Base-by-base conservation (phyloP, 148 eudicot species). In the Chenopodium suecicum region DNA sequence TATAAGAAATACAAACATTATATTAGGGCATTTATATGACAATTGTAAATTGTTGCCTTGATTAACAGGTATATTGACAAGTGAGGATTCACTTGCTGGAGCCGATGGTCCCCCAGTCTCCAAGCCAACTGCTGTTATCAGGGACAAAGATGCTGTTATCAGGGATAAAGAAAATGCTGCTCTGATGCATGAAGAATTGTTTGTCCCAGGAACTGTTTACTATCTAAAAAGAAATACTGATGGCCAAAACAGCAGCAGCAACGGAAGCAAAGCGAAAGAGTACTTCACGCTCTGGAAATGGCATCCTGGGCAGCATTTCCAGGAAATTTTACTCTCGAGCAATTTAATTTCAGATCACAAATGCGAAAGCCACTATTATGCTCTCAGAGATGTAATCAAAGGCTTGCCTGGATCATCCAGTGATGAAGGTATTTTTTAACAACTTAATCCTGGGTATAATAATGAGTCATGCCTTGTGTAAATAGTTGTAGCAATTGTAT, bases 311-410 rank as follows among this genome's bases (percentile, higher is more conserved):
- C 89, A 94, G 50, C 98, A 94, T 86, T 92, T 92, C 82, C 90
- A 89, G 80, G 85, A 89, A 84, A 90, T 94, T 81, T 60, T 88
- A 69, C 90, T 94, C 29, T 91, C 98, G 1, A 84, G 85, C 84
- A 94, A 92, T 84, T 54, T 94, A 10, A 91, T 94, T 63, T 87
- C 91, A 12, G 94, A 86, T 86, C 98, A 94, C 87, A 92, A 90
- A 81, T 94, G 96, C 66, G 95, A 94, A 67, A 94, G 91, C 87
- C 95, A 94, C 64, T 85, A 82, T 69, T 86, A 86, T 78, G 98
- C 98, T 86, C 88, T 94, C 54, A 89, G 96, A 85, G 96, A 94
- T 82, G 96, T 90, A 23, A 84, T 92, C 76, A 94, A 94, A 85
- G 93, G 96, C 82, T 80, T 92, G 85, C 91, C 97, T 58, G 84